Evolutionary conservation across 768 basidiomycete species (phyloP).

Genomic region (Mycena indigotica): DNA sequence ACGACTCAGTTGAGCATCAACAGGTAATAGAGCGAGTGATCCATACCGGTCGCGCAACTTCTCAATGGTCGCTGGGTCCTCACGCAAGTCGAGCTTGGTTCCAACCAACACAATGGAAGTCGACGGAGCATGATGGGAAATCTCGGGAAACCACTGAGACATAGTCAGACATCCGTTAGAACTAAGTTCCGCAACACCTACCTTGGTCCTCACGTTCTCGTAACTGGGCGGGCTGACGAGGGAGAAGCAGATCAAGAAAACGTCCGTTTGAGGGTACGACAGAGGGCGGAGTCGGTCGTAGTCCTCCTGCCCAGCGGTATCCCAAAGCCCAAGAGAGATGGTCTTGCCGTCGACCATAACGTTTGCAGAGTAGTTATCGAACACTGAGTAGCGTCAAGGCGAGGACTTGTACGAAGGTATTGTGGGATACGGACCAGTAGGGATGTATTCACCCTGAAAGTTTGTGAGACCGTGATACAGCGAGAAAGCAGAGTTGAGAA

Average conservation of each 20-base stretch:
- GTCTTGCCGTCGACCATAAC: slow-evolving; percentile 99
- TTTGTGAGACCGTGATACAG: slow-evolving; percentile 23
- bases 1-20: slow-evolving; percentile 11
- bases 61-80: slow-evolving; percentile 90
- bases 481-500: slow-evolving; percentile 11
- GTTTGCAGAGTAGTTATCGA: slow-evolving; percentile 98
- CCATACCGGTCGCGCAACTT: slow-evolving; percentile 86
- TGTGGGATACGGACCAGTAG: slow-evolving; percentile 64
- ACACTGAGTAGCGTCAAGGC: slow-evolving; percentile 56
- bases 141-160: slow-evolving; percentile 91
- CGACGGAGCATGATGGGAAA: slow-evolving; percentile 94
- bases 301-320: slow-evolving; percentile 99
- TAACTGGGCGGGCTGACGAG: slow-evolving; percentile 97
- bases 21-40: neutral
- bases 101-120: slow-evolving; percentile 94
- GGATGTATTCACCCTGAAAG: slow-evolving; percentile 90
- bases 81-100: slow-evolving; percentile 96
- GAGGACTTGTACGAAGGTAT: neutral
- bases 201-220: slow-evolving; percentile 98
- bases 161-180: slow-evolving; percentile 16
- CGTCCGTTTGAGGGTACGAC: slow-evolving; percentile 98
- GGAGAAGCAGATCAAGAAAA: slow-evolving; percentile 99
- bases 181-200: slow-evolving; percentile 36
- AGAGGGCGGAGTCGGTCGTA: slow-evolving; percentile 97
- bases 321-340: slow-evolving; percentile 97